Percentiles rank a stretch among this genome's conserved stretches.
These are phyloP conservation scores for Epithele typhae DNA, from an alignment of 768 basidiomycete species.

Conservation along the genomic window DNA sequence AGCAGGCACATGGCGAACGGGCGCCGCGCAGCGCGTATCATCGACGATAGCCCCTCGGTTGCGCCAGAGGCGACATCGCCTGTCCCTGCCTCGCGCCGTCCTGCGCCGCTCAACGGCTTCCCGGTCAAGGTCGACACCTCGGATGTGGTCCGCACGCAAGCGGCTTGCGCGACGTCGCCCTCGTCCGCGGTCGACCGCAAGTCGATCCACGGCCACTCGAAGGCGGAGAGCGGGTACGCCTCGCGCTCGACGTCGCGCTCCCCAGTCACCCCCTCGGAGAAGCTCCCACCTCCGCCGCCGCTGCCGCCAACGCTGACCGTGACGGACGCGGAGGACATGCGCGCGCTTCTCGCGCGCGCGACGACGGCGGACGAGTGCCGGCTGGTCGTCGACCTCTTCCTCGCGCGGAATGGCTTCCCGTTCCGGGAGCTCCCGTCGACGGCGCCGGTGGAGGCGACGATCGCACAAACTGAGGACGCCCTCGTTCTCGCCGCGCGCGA, in stretches of 20 bases:
- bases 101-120: conserved; percentile 6
- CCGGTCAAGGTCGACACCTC: conserved; percentile 12
- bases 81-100: neutral
- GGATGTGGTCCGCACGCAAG: conserved; percentile 1
- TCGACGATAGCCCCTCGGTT: too few species aligned
- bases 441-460: neutral
- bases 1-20: conserved; percentile 1
- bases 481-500: conserved; percentile 8
- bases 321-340: conserved; percentile 59
- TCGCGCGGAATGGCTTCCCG: conserved; percentile 35
- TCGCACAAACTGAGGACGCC: conserved; percentile 5
- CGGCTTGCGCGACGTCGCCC: neutral
- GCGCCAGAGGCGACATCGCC: too few species aligned
- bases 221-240: conserved; percentile 15
- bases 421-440: conserved; percentile 8
- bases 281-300: conserved; percentile 16
- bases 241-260: conserved; percentile 11
- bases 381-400: conserved; percentile 77
- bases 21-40: neutral
- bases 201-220: conserved; percentile 5
- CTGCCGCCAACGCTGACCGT: conserved; percentile 33
- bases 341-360: conserved; percentile 60
- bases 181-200: conserved; percentile 5
- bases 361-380: conserved; percentile 81
- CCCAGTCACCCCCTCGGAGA: conserved; percentile 9